Evolutionary conservation across 257 asterid genomes (phyloP), one percentile per base, ranked within the genome.

Genomic region (Plectranthus barbatus): DNA sequence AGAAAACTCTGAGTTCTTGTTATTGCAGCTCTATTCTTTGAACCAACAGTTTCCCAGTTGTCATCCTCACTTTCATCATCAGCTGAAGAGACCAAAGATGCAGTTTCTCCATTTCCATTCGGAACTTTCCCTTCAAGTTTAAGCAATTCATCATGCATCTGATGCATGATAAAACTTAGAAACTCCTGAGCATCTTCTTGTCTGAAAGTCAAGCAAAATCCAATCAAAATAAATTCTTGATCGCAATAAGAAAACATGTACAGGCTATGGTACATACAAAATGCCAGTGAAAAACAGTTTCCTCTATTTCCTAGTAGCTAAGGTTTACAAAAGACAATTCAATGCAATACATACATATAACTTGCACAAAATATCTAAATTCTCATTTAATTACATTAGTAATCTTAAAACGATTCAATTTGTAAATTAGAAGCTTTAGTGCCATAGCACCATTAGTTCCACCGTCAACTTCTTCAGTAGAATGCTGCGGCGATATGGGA

Each of bases 101-200:
- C 66, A 44, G 71, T 66, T 71, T 70, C 69, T 40, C 81, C 88
- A 71, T 69, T 73, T 52, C 82, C 91, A 58, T 80, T 76, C 45
- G 81, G 71, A 61, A 77, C 48, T 61, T 64, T 78, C n/a, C 88
- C 91, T 8, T 83, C 89, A 71, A 85, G 81, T 69, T 85, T 85
- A 39, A 85, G 91, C 83, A 88, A 80, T 75, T 88, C 96, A 73
- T 88, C 96, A 71, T 88, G 96, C 96, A 88, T 83, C 77, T 85
- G 96, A 78, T 88, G 86, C 96, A 88, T 85, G 72, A 88, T 74
- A 75, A 83, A 88, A 71, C 96, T 85, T 34, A 88, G 77, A 78
- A 88, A 88, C 80, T 88, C 96, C 75, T 88, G 96, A 40, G 94
- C 96, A 81, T 88, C 94, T 78, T 88, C 96, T 77, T 88, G 94